Conservation (phyloP, 108 stramenopile species). For the Cylindrotheca closterium region DNA sequence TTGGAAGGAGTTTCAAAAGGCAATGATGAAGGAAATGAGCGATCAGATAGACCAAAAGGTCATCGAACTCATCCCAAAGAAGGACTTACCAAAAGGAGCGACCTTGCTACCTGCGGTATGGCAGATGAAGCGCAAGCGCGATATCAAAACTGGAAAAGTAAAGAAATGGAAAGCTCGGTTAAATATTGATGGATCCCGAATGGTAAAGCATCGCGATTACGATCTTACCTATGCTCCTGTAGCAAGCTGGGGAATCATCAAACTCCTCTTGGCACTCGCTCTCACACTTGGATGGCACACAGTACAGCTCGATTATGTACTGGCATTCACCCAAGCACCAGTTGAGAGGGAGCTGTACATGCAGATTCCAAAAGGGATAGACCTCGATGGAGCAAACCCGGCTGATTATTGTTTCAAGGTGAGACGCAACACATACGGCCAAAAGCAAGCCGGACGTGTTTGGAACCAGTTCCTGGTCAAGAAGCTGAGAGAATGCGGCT, state of each 20-base stretch:
- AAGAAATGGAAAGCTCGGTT: constrained; percentile 4
- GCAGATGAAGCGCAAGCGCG: constrained; percentile 47
- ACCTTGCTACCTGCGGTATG: constrained; percentile 46
- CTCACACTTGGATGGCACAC: constrained; percentile 26
- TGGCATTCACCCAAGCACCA: constrained; percentile 25
- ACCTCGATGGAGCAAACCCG: neutral
- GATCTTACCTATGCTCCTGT: constrained; percentile 50
- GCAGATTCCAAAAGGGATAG: constrained; percentile 4
- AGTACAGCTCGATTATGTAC: constrained; percentile 47
- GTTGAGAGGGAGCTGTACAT: constrained; percentile 5
- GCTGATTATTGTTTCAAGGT: constrained; percentile 23
- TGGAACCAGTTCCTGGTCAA: constrained; percentile 36
- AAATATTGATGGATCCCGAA: neutral
- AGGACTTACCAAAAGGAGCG: constrained; percentile 20
- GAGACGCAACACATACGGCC: constrained; percentile 36
- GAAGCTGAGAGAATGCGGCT: constrained; percentile 9
- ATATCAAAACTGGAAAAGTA: constrained; percentile 23
- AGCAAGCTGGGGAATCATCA: constrained; percentile 38
- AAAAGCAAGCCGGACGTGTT: constrained; percentile 40
- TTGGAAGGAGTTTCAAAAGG: constrained; percentile 19
- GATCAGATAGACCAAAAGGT: constrained; percentile 9
- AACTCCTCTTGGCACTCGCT: constrained; percentile 27
- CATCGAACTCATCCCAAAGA: constrained; percentile 15
- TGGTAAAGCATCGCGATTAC: neutral
- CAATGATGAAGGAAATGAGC: constrained; percentile 22